These are phyloP conservation scores for Strobilomyces confusus DNA, from an alignment of 768 basidiomycete genomes.

Conservation along the genomic window DNA sequence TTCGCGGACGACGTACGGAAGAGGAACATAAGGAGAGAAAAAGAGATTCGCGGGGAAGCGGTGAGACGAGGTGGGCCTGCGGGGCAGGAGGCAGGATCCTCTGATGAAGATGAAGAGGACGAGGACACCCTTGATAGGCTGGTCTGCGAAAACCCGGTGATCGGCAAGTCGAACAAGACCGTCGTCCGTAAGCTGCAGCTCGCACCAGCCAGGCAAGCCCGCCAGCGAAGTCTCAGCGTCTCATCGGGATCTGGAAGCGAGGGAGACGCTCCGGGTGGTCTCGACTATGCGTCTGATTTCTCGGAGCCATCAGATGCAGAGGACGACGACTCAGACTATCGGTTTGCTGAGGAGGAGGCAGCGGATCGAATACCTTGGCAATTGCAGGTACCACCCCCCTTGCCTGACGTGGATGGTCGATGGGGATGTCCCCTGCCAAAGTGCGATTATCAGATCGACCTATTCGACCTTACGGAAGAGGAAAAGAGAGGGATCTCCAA, in stretches of 20 bases:
- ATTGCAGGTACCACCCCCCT: slow-evolving; percentile 34
- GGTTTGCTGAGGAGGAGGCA: slow-evolving; percentile 16
- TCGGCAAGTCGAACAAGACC: slow-evolving; percentile 18
- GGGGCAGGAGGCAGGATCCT: slow-evolving; percentile 12
- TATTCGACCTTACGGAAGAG: slow-evolving; percentile 39
- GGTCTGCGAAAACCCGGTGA: slow-evolving; percentile 26
- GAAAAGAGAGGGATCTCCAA: slow-evolving; percentile 25
- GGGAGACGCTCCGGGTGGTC: slow-evolving; percentile 3
- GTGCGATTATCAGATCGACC: slow-evolving; percentile 45
- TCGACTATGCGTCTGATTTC: slow-evolving; percentile 55
- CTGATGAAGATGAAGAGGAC: slow-evolving; percentile 5
- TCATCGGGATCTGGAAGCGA: slow-evolving; percentile 25
- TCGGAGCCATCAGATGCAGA: slow-evolving; percentile 46
- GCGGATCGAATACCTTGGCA: slow-evolving; percentile 35
- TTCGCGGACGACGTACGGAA: slow-evolving; percentile 38
- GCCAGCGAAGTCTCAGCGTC: background rate
- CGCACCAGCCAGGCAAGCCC: slow-evolving; percentile 6
- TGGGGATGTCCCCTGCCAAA: slow-evolving; percentile 49
- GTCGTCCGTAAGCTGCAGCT: slow-evolving; percentile 22
- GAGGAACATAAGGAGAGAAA: slow-evolving; percentile 22
- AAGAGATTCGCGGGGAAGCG: slow-evolving; percentile 24
- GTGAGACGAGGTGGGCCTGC: slow-evolving; percentile 22
- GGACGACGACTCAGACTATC: slow-evolving; percentile 35
- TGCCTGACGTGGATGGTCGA: slow-evolving; percentile 41
- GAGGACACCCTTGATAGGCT: slow-evolving; percentile 2